Percentiles rank a stretch among this genome's conserved stretches.
Evolutionary conservation across 768 basidiomycete species (phyloP).

Genomic region (Trametes coccinea): DNA sequence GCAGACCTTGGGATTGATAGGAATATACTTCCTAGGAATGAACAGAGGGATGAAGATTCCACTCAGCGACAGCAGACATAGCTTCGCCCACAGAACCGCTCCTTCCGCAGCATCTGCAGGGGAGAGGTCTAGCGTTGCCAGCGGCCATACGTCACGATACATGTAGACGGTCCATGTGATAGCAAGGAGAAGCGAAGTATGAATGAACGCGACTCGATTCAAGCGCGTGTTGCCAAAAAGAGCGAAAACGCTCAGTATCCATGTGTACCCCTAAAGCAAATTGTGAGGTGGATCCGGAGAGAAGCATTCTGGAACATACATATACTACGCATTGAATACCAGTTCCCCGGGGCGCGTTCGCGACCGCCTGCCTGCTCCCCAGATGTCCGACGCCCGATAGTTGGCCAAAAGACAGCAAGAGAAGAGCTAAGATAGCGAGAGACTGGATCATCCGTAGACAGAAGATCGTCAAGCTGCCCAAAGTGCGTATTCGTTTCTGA

Average conservation of each 20-base stretch:
- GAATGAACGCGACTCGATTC: conserved; percentile 30
- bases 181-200: conserved; percentile 37
- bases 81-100: conserved; percentile 38
- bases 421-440: no score
- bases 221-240: conserved; percentile 28
- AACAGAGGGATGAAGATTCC: conserved; percentile 40
- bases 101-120: conserved; percentile 38
- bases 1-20: conserved; percentile 38
- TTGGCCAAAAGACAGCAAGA: no score
- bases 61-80: conserved; percentile 36
- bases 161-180: conserved; percentile 36
- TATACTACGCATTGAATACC: no score
- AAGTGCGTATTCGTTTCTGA: no score
- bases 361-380: no score
- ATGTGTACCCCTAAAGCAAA: conserved; percentile 34
- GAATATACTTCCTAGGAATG: conserved; percentile 41
- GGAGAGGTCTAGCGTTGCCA: conserved; percentile 35
- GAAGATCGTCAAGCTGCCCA: no score
- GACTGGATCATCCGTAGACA: no score
- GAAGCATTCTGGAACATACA: no score
- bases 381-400: no score
- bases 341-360: no score
- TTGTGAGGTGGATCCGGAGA: no score
- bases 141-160: conserved; percentile 42
- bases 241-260: conserved; percentile 35